These are phyloP conservation scores for Termitomyces sp. DNA, from an alignment of 1,284 basidiomycete species.

Conservation along the genomic window DNA sequence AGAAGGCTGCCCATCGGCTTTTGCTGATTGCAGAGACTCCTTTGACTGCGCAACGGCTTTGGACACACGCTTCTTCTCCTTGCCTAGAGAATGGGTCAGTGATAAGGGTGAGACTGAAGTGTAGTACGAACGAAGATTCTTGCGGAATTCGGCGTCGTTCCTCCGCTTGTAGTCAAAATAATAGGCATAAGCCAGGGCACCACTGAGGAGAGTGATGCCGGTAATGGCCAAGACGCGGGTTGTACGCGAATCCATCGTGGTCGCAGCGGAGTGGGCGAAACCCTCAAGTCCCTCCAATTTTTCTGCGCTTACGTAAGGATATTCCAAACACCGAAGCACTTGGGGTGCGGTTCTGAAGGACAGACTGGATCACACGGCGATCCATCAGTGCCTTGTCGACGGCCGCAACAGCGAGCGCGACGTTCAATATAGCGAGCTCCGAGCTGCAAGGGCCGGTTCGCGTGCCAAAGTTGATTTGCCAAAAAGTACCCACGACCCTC, in stretches of 20 bases:
- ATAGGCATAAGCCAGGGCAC: constrained; percentile 73
- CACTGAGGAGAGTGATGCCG: constrained; percentile 61
- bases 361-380: constrained; percentile 1
- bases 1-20: constrained; percentile 35
- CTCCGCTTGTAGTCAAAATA: constrained; percentile 97
- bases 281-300: constrained; percentile 10
- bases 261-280: constrained; percentile 10
- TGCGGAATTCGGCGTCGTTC: constrained; percentile 86
- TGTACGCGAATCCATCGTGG: constrained; percentile 39
- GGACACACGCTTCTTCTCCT: constrained; percentile 85
- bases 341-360: constrained; percentile 1
- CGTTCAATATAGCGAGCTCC: background rate
- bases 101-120: constrained; percentile 7
- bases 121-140: constrained; percentile 70
- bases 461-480: constrained; percentile 19
- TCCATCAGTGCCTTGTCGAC: background rate
- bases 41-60: constrained; percentile 71
- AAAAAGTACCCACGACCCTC: constrained; percentile 25
- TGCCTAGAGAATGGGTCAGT: constrained; percentile 46
- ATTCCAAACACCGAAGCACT: constrained; percentile 5
- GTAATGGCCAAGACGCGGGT: constrained; percentile 54
- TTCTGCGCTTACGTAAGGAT: constrained; percentile 20
- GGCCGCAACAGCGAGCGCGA: constrained; percentile 5
- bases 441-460: background rate
- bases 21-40: constrained; percentile 29